Conservation (phyloP, 164 flowering plant species). For the Litsea cubeba region DNA sequence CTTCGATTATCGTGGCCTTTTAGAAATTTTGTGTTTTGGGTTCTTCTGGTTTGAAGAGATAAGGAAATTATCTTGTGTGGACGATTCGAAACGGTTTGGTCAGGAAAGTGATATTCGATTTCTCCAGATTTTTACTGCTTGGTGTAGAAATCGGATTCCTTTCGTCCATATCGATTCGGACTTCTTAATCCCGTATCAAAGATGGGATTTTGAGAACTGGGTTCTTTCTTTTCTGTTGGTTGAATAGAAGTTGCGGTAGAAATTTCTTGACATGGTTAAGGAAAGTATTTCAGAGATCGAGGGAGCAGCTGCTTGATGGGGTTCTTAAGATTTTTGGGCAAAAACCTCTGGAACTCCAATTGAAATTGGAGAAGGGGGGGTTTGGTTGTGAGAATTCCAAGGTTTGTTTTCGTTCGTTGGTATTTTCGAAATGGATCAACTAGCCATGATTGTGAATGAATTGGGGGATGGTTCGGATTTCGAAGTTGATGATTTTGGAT, state of each 20-base stretch:
- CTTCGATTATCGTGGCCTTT: not conserved
- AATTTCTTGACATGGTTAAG: not conserved
- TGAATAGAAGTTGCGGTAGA: not conserved
- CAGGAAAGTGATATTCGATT: not conserved
- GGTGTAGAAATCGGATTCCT: not conserved
- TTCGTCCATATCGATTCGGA: not conserved
- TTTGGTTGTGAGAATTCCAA: not conserved
- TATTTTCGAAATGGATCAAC: conserved; percentile 32
- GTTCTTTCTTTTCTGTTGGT: not conserved
- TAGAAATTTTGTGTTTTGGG: not conserved
- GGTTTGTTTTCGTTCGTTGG: conserved; percentile 7
- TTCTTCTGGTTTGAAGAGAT: not conserved
- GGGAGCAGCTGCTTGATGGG: not conserved
- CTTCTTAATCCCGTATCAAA: not conserved
- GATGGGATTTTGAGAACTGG: not conserved
- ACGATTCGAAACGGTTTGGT: not conserved
- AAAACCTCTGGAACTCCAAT: not conserved
- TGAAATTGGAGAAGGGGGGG: not conserved
- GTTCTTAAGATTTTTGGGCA: not conserved
- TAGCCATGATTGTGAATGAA: conserved; percentile 11
- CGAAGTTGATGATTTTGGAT: conserved; percentile 24
- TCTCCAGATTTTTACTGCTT: not conserved
- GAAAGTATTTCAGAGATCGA: not conserved
- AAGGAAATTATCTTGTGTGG: not conserved
- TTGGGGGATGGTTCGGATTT: conserved; percentile 25